Base-by-base conservation (phyloP, 2,329 filamentous ascomycete species). In the Colletotrichum tanaceti region DNA sequence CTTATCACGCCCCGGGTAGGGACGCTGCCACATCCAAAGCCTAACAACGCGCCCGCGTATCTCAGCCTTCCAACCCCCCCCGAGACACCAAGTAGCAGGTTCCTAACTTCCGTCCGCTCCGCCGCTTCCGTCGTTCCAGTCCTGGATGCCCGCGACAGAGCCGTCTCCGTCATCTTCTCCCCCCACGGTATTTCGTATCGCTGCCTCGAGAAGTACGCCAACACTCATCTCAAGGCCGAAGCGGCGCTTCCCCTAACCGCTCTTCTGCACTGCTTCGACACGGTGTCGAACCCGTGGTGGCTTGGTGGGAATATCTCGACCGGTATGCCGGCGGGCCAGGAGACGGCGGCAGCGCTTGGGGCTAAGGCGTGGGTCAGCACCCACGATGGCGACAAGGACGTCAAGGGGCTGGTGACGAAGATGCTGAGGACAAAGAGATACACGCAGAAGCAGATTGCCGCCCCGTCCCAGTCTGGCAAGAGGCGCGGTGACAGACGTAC, bases 181-280 rank as follows among this genome's bases (percentile, higher is more conserved):
- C 89, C 90, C 0, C 89, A 91, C 73, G 89, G 89, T 14, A 85
- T 89, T 46, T 80, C 83, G 0, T 87, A 86, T 72, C 75, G 81
- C 5, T 79, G 83, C 24, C 79, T 92, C 11, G 78, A 82, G 38
- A 79, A 85, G 7, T 92, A 90, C 74, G 82, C 84, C 6, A 83
- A 84, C 2, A 82, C 83, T 0, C 86, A 90, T 73, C 85, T 91
- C 3, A 79, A 87, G 2, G 75, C 80, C 1, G 82, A 87, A 73
- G 81, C 85, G 1, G 87, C 89, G 0, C 80, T 91, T 3, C 89
- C 89, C 0, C 79, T 92, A 20, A 90, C 87, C 0, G 85, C 86
- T 0, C 84, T 92, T 5, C 80, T 92, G 18, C 90, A 92, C 75
- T 87, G 86, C 61, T 89, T 91, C 77, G 87, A 90, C 73, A 79